Conservation (phyloP, 1,284 basidiomycete genomes). For the Lentinula novae-zelandiae region DNA sequence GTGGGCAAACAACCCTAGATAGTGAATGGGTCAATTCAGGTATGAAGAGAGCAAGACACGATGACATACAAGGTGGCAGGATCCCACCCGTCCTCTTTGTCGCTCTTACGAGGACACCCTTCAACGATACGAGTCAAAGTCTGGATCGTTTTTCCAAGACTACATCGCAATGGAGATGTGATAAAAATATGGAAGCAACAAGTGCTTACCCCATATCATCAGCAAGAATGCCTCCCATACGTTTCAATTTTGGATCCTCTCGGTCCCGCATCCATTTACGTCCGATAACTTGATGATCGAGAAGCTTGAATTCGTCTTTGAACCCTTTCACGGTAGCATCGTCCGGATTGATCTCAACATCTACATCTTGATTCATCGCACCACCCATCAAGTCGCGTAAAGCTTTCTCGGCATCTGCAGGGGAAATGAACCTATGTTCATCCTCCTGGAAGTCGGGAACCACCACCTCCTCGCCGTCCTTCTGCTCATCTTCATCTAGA, state of each 20-base stretch:
- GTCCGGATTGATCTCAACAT: slow-evolving; percentile 56
- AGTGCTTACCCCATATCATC: slow-evolving; percentile 81
- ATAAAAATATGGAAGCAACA: neutral
- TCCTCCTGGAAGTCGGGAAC: slow-evolving; percentile 29
- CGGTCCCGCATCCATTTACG: slow-evolving; percentile 86
- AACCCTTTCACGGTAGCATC: slow-evolving; percentile 75
- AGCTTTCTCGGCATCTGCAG: slow-evolving; percentile 61
- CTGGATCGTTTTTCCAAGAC: slow-evolving; percentile 92
- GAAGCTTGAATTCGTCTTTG: slow-evolving; percentile 59
- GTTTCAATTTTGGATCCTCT: slow-evolving; percentile 66
- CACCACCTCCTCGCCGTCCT: slow-evolving; percentile 12
- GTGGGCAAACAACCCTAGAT: slow-evolving; percentile 73
- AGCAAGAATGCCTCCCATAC: slow-evolving; percentile 84
- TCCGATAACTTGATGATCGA: slow-evolving; percentile 87
- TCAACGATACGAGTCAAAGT: slow-evolving; percentile 82
- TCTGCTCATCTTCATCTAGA: slow-evolving; percentile 3
- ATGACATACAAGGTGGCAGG: slow-evolving; percentile 67
- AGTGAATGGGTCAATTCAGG: slow-evolving; percentile 14
- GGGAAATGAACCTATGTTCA: slow-evolving; percentile 26
- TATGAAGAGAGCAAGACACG: slow-evolving; percentile 1
- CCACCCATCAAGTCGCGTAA: slow-evolving; percentile 57
- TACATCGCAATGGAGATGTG: slow-evolving; percentile 22
- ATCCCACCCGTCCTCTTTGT: slow-evolving; percentile 70
- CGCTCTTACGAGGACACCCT: slow-evolving; percentile 63
- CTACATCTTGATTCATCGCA: slow-evolving; percentile 49